Base-by-base conservation (phyloP, 1,284 basidiomycete species). In the Microbotryum saponariae region DNA sequence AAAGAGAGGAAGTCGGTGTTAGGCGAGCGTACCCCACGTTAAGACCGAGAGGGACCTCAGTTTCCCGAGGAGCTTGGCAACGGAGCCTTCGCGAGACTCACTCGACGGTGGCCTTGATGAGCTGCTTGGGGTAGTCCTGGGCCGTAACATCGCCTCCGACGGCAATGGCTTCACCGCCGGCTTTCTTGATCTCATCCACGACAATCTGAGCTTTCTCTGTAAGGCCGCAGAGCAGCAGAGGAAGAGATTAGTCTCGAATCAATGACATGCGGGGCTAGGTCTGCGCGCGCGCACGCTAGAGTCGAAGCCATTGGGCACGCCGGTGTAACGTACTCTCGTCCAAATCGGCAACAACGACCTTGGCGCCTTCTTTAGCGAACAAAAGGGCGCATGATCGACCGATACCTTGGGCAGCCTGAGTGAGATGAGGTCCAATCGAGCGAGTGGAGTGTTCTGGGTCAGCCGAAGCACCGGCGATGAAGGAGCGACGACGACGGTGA, bases 321-420 rank as follows among this genome's bases (percentile, higher is more conserved):
- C 4, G 16, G 37, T 14, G 37, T 12, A 16, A 77, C 83, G 72
- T 70, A 89, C 87, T 88, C 29, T 62, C 64, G 54, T 72, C 71
- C 21, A 72, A 57, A 51, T 72, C 88, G 79, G 84, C 84, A 55
- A 86, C 84, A 65, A 91, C 88, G 51, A 91, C 85, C 74, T 88
- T 90, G 18, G 89, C 89, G 27, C 89, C 89, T 73, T 91, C 89
- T 67, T 83, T 84, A 7, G 88, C 86, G 68, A 89, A 91, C 54
- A 89, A 79, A 51, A 89, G 76, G 4, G 89, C 89, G 50, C 82
- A 80, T 53, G 85, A 83, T 48, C 81, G 81, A 10, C 88, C 88
- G 65, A 90, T 89, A 66, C 87, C 88, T 83, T 89, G 87, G 25
- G 85, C 87, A 71, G 85, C 85, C 64, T 64, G 52, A 6, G 27